Conservation (phyloP, 176 grass and related monocot genomes). For the Puya raimondii region DNA sequence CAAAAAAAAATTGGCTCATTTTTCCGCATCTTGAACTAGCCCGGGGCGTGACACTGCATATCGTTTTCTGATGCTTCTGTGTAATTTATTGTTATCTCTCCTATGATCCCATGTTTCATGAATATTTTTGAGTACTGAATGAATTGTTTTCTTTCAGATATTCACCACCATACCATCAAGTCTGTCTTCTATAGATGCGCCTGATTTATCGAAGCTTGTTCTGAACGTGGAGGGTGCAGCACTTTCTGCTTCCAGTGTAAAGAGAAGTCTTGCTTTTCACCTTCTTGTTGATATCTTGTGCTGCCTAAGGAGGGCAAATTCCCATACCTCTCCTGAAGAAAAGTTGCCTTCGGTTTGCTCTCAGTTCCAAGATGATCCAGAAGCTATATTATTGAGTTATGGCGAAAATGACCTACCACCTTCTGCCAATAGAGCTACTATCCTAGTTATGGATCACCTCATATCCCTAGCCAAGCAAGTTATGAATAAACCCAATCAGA, state of each 20-base stretch:
- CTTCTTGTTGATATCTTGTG: constrained; percentile 52
- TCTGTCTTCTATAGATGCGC: constrained; percentile 19
- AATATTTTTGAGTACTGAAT: constrained; percentile 26
- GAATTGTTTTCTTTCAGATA: constrained; percentile 29
- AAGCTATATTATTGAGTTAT: constrained; percentile 16
- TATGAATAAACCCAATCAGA: constrained; percentile 11
- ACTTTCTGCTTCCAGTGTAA: constrained; percentile 36
- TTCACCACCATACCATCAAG: constrained; percentile 22
- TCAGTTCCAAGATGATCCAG: constrained; percentile 23
- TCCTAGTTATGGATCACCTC: constrained; percentile 32
- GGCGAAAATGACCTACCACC: constrained; percentile 25
- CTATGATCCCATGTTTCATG: not conserved
- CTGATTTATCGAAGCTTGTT: constrained; percentile 43
- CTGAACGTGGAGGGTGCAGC: constrained; percentile 28
- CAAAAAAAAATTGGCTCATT: too few species aligned
- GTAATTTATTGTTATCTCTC: not conserved
- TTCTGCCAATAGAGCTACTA: constrained; percentile 30
- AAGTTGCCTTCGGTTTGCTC: constrained; percentile 8
- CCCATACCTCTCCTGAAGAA: constrained; percentile 3
- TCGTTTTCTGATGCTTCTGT: not conserved
- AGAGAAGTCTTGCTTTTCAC: constrained; percentile 37
- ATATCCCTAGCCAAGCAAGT: constrained; percentile 32
- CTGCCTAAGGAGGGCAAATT: constrained; percentile 25
- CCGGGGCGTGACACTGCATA: too few species aligned
- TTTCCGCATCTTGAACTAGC: too few species aligned